Percentiles rank a stretch among this genome's conserved stretches.
These are phyloP conservation scores for Microcyclosporella mali DNA, from an alignment of 2,329 filamentous ascomycete genomes.

Conservation along the genomic window DNA sequence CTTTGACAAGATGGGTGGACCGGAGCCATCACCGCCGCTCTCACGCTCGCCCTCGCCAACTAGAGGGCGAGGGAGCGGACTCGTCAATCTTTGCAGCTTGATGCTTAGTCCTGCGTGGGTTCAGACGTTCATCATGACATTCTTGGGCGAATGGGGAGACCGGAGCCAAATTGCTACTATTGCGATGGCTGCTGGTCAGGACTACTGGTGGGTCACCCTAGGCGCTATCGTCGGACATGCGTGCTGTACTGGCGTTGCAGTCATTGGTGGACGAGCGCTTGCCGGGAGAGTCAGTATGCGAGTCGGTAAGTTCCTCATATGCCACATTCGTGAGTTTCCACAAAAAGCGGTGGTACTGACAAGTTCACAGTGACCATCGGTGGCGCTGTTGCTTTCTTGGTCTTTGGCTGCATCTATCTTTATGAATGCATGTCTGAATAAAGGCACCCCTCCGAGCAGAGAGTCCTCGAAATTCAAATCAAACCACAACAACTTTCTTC, in stretches of 20 bases:
- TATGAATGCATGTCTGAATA: slow-evolving; percentile 50
- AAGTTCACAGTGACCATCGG: slow-evolving; percentile 70
- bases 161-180: slow-evolving; percentile 97
- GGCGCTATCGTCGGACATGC: slow-evolving; percentile 82
- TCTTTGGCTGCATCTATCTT: slow-evolving; percentile 88
- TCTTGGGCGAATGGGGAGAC: slow-evolving; percentile 96
- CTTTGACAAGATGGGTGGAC: slow-evolving; percentile 10
- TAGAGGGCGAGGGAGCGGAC: slow-evolving; percentile 45
- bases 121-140: slow-evolving; percentile 98
- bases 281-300: slow-evolving; percentile 90
- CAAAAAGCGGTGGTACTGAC: no score
- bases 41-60: slow-evolving; percentile 25
- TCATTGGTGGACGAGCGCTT: slow-evolving; percentile 85
- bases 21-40: slow-evolving; percentile 21
- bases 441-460: not conserved
- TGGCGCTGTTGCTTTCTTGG: slow-evolving; percentile 80
- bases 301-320: slow-evolving; percentile 65
- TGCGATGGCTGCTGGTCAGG: slow-evolving; percentile 95
- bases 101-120: slow-evolving; percentile 95
- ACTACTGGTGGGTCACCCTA: slow-evolving; percentile 97
- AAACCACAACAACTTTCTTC: no score
- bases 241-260: slow-evolving; percentile 83
- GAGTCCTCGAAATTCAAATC: no score
- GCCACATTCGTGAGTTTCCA: no score
- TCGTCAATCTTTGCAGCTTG: slow-evolving; percentile 80